A percentile compares a stretch with the other conserved stretches of the same genome.
phyloP scores from a whole-genome alignment of 306 rosid genomes.

The Castanea crenata region DNA sequence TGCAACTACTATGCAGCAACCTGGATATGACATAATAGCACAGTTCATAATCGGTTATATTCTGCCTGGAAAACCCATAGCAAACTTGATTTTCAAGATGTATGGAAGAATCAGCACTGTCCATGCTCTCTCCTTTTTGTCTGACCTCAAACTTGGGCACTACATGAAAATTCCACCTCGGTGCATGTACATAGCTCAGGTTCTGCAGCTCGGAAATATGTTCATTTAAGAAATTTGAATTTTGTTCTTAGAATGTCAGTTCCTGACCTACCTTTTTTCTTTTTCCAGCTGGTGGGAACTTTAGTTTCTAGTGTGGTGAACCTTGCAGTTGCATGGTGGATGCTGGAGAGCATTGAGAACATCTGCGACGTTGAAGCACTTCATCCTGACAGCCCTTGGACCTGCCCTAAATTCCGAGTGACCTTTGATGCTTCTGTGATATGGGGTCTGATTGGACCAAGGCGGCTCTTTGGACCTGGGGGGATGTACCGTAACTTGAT shows the following conservation, averaged over 20 bases:
- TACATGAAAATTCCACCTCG: conserved; percentile 99
- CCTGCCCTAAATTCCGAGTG: conserved; percentile 93
- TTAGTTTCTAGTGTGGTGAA: conserved; percentile 70
- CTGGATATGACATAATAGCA: conserved; percentile 97
- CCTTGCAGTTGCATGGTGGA: conserved; percentile 99
- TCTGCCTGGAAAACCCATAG: conserved; percentile 96
- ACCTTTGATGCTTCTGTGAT: conserved; percentile 95
- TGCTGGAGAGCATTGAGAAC: conserved; percentile 74
- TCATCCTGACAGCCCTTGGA: conserved; percentile 90
- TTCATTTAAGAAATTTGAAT: background rate
- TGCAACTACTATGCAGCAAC: conserved; percentile 68
- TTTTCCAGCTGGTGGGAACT: conserved; percentile 81
- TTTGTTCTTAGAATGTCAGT: background rate
- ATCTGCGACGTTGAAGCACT: conserved; percentile 66
- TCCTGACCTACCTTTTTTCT: background rate
- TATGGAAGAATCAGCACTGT: conserved; percentile 96
- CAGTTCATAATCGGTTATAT: conserved; percentile 92
- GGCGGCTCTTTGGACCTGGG: conserved; percentile 77
- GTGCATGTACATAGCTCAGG: conserved; percentile 95
- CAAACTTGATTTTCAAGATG: conserved; percentile 89
- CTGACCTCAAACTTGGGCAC: conserved; percentile 96
- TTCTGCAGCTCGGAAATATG: conserved; percentile 24
- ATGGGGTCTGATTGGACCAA: conserved; percentile 96
- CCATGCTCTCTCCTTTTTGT: conserved; percentile 93
- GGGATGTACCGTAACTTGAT: conserved; percentile 85